These are phyloP conservation scores for Monosporascus cannonballus DNA, from an alignment of 2,329 filamentous ascomycete genomes.

Conservation along the genomic window DNA sequence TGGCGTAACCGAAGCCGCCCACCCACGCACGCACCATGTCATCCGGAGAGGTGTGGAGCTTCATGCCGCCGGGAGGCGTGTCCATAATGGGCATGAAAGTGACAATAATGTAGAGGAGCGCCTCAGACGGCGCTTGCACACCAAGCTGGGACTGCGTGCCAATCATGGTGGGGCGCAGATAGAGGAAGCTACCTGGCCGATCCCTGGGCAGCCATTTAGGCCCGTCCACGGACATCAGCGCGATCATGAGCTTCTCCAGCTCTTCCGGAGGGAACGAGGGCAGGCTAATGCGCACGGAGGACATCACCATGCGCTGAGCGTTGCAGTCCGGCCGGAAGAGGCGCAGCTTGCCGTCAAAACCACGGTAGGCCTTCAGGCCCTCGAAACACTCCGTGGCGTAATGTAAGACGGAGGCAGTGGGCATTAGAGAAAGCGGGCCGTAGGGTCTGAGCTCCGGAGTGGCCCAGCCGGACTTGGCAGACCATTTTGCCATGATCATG, in stretches of 20 bases:
- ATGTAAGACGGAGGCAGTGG: constrained; percentile 63
- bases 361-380: constrained; percentile 66
- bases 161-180: constrained; percentile 83
- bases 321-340: constrained; percentile 63
- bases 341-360: constrained; percentile 57
- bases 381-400: constrained; percentile 77
- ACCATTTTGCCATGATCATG: constrained; percentile 70
- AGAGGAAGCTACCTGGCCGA: constrained; percentile 66
- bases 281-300: constrained; percentile 52
- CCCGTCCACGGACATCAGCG: constrained; percentile 66
- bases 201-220: constrained; percentile 72
- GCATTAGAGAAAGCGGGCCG: constrained; percentile 59
- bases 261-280: constrained; percentile 58
- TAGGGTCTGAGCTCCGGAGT: constrained; percentile 60
- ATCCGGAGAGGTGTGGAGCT: constrained; percentile 70
- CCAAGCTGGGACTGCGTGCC: constrained; percentile 75
- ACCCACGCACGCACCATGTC: constrained; percentile 90
- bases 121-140: constrained; percentile 72
- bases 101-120: constrained; percentile 80
- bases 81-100: constrained; percentile 56
- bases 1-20: constrained; percentile 86
- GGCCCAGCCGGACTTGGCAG: constrained; percentile 53
- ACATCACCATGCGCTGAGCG: constrained; percentile 45
- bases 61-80: constrained; percentile 51
- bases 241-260: constrained; percentile 57